Conservation (phyloP, 176 grass and related monocot genomes). For the Stipa capillata region DNA sequence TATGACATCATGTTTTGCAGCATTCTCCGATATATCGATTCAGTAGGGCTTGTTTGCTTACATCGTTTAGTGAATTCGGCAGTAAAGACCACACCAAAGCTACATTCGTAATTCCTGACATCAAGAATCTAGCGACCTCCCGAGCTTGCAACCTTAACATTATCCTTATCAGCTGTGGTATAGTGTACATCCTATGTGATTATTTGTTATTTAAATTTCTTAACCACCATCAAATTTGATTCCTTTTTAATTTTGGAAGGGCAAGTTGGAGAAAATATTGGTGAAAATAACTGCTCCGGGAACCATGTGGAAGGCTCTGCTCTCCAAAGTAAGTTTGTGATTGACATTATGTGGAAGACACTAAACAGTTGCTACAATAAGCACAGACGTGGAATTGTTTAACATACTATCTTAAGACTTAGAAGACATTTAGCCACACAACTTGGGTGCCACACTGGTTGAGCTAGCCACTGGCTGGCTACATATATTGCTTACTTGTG, state of each 20-base stretch:
- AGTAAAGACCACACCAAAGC: conserved; percentile 69
- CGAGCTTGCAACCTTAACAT: conserved; percentile 64
- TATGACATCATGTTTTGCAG: conserved; percentile 28
- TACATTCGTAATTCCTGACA: conserved; percentile 69
- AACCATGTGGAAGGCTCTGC: conserved; percentile 24
- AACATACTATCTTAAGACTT: not conserved
- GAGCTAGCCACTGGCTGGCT: not conserved
- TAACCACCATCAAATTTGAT: conserved; percentile 4
- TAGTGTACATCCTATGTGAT: conserved; percentile 24
- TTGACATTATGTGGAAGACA: not conserved
- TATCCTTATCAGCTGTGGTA: conserved; percentile 78
- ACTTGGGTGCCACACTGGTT: not conserved
- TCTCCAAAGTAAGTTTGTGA: conserved; percentile 44
- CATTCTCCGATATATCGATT: conserved; percentile 64
- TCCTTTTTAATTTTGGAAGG: conserved; percentile 22
- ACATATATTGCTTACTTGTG: not conserved
- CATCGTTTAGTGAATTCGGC: conserved; percentile 59
- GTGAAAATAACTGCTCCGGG: conserved; percentile 21
- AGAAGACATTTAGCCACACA: not conserved
- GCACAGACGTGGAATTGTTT: not conserved
- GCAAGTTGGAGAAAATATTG: conserved; percentile 21
- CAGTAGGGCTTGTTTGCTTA: conserved; percentile 50
- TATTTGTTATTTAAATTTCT: conserved; percentile 9
- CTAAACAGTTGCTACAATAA: not conserved
- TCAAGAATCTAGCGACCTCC: conserved; percentile 66